phyloP scores from a whole-genome alignment of 2,329 filamentous ascomycete species.

The Hymenoscyphus occultus region DNA sequence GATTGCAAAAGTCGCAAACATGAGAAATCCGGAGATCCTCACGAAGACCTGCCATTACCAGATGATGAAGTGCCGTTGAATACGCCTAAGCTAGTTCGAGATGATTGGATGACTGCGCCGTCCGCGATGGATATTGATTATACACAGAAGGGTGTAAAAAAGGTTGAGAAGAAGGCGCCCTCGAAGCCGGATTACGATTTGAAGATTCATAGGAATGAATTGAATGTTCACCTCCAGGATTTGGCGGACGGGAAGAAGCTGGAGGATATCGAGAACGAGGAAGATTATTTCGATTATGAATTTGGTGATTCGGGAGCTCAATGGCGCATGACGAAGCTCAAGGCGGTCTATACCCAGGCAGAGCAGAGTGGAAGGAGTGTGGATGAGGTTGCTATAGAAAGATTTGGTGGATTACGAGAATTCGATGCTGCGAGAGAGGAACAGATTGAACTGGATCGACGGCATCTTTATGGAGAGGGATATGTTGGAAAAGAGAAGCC shows the following conservation, averaged over 20 bases:
- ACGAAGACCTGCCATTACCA: conserved; percentile 50
- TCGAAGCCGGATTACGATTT: conserved; percentile 35
- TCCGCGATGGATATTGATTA: conserved; percentile 83
- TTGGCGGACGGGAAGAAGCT: conserved; percentile 10
- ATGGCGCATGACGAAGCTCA: conserved; percentile 96
- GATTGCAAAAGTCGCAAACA: conserved; percentile 36
- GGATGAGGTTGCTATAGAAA: conserved; percentile 79
- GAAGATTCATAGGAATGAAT: conserved; percentile 69
- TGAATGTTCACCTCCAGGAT: conserved; percentile 66
- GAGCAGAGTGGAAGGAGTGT: conserved; percentile 69
- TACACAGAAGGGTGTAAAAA: conserved; percentile 58
- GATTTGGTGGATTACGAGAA: conserved; percentile 75
- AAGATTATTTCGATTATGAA: conserved; percentile 69
- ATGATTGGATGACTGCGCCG: conserved; percentile 93
- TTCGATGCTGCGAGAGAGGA: conserved; percentile 96
- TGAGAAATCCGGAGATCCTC: conserved; percentile 46
- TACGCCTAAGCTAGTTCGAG: conserved; percentile 52
- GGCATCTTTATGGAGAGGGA: conserved; percentile 77
- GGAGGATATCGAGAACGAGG: conserved; percentile 34
- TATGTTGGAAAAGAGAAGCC: conserved; percentile 86
- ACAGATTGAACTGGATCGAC: conserved; percentile 81
- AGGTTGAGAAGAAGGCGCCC: conserved; percentile 45
- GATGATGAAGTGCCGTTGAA: conserved; percentile 46
- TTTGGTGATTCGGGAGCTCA: conserved; percentile 88
- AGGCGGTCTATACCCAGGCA: conserved; percentile 76